Conservation (phyloP, 495 filamentous ascomycete species). For the Sordaria brevicollis region DNA sequence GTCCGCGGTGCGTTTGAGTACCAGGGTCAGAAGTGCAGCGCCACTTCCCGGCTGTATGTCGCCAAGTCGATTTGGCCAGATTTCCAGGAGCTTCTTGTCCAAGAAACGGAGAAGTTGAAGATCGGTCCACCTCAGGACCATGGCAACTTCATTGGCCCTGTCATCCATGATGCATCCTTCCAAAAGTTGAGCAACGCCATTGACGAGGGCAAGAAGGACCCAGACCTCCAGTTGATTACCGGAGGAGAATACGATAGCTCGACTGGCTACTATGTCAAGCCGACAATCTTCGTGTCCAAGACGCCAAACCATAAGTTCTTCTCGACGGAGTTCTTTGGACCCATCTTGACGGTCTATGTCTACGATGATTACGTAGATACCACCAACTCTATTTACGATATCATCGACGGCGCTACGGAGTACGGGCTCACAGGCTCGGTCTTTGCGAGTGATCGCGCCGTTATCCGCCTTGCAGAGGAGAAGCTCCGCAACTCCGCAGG, state of each 20-base stretch:
- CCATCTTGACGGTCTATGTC: slow-evolving; percentile 57
- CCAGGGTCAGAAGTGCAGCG: slow-evolving; percentile 84
- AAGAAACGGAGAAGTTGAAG: slow-evolving; percentile 55
- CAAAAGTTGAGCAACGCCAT: slow-evolving; percentile 58
- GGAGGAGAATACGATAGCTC: slow-evolving; percentile 62
- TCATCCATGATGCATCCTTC: slow-evolving; percentile 65
- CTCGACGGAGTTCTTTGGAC: slow-evolving; percentile 67
- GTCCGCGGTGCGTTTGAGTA: slow-evolving; percentile 84
- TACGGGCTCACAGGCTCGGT: slow-evolving; percentile 75
- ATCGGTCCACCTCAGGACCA: slow-evolving; percentile 61
- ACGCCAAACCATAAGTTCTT: slow-evolving; percentile 56
- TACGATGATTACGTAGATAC: slow-evolving; percentile 55
- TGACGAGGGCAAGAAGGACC: slow-evolving; percentile 56
- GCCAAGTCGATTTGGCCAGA: slow-evolving; percentile 57
- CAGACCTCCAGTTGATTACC: slow-evolving; percentile 49
- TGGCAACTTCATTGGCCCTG: slow-evolving; percentile 63
- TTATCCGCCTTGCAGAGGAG: slow-evolving; percentile 58
- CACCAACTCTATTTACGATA: slow-evolving; percentile 44
- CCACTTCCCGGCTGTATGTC: slow-evolving; percentile 67
- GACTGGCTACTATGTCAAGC: slow-evolving; percentile 60
- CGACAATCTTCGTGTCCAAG: slow-evolving; percentile 57
- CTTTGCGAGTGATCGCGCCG: slow-evolving; percentile 63
- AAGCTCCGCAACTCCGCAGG: slow-evolving; percentile 67
- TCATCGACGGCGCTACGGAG: slow-evolving; percentile 54
- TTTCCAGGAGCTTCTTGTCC: slow-evolving; percentile 51